Evolutionary conservation across 495 filamentous ascomycete species (phyloP).

Genomic region (Venustampulla echinocandica): DNA sequence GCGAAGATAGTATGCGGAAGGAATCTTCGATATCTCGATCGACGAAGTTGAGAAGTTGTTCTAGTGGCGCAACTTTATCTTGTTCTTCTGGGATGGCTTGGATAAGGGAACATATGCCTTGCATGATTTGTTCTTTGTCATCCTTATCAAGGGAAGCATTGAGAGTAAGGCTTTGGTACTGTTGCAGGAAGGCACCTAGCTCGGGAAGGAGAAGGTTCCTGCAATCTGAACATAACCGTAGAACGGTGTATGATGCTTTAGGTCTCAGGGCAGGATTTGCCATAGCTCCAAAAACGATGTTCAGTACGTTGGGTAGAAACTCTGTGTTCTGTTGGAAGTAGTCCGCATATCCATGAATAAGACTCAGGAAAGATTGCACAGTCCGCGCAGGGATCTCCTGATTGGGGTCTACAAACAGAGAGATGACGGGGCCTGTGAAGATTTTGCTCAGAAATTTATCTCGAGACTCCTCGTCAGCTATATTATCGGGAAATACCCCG

Average conservation of each 20-base stretch:
- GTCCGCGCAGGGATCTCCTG: slow-evolving; percentile 54
- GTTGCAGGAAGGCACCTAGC: slow-evolving; percentile 65
- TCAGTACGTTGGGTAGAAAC: slow-evolving; percentile 65
- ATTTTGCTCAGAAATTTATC: slow-evolving; percentile 61
- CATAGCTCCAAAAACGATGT: slow-evolving; percentile 72
- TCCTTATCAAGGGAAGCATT: slow-evolving; percentile 54
- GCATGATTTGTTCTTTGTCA: slow-evolving; percentile 73
- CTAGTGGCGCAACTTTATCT: slow-evolving; percentile 51
- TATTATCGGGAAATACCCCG: slow-evolving; percentile 63
- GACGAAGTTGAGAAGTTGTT: slow-evolving; percentile 57
- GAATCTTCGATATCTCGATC: slow-evolving; percentile 49
- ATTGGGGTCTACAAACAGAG: slow-evolving; percentile 45
- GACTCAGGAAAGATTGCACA: slow-evolving; percentile 66
- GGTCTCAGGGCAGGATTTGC: slow-evolving; percentile 55
- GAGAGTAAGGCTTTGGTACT: slow-evolving; percentile 55
- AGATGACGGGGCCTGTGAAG: slow-evolving; percentile 58
- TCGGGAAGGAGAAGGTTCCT: slow-evolving; percentile 61
- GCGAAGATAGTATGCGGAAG: slow-evolving; percentile 16
- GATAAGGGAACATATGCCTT: slow-evolving; percentile 76
- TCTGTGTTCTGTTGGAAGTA: slow-evolving; percentile 69
- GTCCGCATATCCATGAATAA: slow-evolving; percentile 69
- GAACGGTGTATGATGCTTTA: slow-evolving; percentile 73
- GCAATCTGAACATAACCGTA: slow-evolving; percentile 71
- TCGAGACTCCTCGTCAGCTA: slow-evolving; percentile 54
- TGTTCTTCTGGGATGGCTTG: slow-evolving; percentile 63